A percentile compares a stretch with the other conserved stretches of the same genome.
Evolutionary conservation across 305 asterid species (phyloP).

Genomic region (Solanum aculeatissimum): DNA sequence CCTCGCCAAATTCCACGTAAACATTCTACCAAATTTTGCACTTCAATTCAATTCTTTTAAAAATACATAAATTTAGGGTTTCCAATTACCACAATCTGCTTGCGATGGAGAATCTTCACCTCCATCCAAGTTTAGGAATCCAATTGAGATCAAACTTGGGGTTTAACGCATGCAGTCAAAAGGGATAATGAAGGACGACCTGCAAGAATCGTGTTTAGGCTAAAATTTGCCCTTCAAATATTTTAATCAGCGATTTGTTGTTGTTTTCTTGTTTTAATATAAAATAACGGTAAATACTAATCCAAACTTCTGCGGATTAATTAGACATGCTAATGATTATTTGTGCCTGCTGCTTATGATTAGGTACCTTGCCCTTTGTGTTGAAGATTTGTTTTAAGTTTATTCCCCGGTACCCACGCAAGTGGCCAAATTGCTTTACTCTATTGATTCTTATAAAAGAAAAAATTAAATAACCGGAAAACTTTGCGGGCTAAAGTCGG

Average conservation of each 20-base stretch:
- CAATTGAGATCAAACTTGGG: not conserved
- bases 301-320: not conserved
- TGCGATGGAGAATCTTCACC: conserved; percentile 27
- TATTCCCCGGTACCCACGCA: not conserved
- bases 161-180: conserved; percentile 8
- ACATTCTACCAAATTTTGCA: conserved; percentile 28
- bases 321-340: not conserved
- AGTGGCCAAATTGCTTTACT: not conserved
- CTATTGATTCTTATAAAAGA: not conserved
- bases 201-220: conserved; percentile 40
- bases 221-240: not conserved
- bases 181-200: not conserved
- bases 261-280: not conserved
- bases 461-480: too few relatives aligned
- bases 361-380: not conserved
- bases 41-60: not conserved
- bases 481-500: not conserved
- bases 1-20: conserved; percentile 76
- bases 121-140: conserved; percentile 57
- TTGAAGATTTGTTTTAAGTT: not conserved
- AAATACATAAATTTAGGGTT: conserved; percentile 18
- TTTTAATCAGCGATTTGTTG: not conserved
- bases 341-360: not conserved
- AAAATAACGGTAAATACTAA: not conserved
- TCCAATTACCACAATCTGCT: conserved; percentile 7